These are phyloP conservation scores for Collybia sordida DNA, from an alignment of 768 basidiomycete species.

Conservation along the genomic window DNA sequence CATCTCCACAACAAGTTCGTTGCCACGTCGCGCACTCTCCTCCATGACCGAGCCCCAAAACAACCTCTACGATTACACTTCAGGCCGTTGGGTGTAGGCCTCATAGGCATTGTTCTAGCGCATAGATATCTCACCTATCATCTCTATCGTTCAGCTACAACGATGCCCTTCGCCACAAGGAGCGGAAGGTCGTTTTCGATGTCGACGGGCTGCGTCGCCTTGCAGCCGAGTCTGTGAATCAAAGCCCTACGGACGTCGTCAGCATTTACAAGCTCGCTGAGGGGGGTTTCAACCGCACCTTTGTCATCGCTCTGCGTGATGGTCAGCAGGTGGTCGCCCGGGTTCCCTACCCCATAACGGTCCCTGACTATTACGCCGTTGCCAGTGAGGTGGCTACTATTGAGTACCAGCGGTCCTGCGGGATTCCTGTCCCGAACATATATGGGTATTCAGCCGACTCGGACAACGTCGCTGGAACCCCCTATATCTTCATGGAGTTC, in stretches of 20 bases:
- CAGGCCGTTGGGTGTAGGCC: slow-evolving; percentile 44
- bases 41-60: slow-evolving; percentile 23
- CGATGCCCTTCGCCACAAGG: slow-evolving; percentile 43
- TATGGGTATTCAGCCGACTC: slow-evolving; percentile 7
- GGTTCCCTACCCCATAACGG: slow-evolving; percentile 35
- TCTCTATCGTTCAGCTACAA: slow-evolving; percentile 33
- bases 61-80: slow-evolving; percentile 41
- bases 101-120: slow-evolving; percentile 24
- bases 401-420: slow-evolving; percentile 26
- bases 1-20: slow-evolving; percentile 23
- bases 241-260: too few relatives aligned
- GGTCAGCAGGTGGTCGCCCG: slow-evolving; percentile 38
- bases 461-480: slow-evolving; percentile 1
- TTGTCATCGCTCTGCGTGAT: slow-evolving; percentile 36
- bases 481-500: slow-evolving; percentile 4
- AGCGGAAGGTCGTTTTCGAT: slow-evolving; percentile 33
- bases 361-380: slow-evolving; percentile 35
- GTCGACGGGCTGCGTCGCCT: slow-evolving; percentile 36
- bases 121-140: slow-evolving; percentile 26
- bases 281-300: slow-evolving; percentile 39
- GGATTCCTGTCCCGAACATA: slow-evolving; percentile 28
- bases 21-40: slow-evolving; percentile 31
- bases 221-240: slow-evolving; percentile 41
- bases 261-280: slow-evolving; percentile 42
- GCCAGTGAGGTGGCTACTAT: slow-evolving; percentile 50